phyloP scores from a whole-genome alignment of 1,139 yeast species.

The Candida anutae region DNA sequence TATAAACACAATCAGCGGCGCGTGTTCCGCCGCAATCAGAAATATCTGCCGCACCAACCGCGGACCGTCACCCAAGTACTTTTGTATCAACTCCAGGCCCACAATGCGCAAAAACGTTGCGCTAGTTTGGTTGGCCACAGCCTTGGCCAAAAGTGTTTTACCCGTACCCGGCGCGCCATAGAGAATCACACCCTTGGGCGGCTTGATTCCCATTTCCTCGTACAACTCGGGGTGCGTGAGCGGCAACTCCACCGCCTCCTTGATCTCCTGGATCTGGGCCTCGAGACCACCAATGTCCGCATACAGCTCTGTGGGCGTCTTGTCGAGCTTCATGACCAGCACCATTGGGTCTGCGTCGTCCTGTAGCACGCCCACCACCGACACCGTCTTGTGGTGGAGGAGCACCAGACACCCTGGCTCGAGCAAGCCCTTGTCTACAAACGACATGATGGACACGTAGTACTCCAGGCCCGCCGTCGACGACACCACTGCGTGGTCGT shows the following conservation, averaged over 20 bases:
- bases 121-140: slow-evolving; percentile 96
- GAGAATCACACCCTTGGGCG: slow-evolving; percentile 96
- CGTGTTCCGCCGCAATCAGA: slow-evolving; percentile 94
- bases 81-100: slow-evolving; percentile 94
- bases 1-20: slow-evolving; percentile 95
- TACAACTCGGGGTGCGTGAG: slow-evolving; percentile 95
- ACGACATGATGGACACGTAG: slow-evolving; percentile 92
- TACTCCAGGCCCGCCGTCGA: slow-evolving; percentile 96
- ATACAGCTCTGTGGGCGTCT: slow-evolving; percentile 94
- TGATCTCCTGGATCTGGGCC: slow-evolving; percentile 92
- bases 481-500: slow-evolving; percentile 97
- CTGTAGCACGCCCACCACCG: slow-evolving; percentile 90
- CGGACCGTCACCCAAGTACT: slow-evolving; percentile 97
- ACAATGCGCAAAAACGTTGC: slow-evolving; percentile 95
- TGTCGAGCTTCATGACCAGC: slow-evolving; percentile 93
- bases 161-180: slow-evolving; percentile 99
- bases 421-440: slow-evolving; percentile 90
- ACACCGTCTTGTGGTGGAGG: slow-evolving; percentile 89
- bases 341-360: slow-evolving; percentile 99
- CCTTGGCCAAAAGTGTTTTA: slow-evolving; percentile 92
- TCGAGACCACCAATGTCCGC: slow-evolving; percentile 98
- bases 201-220: slow-evolving; percentile 99
- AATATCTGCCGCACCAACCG: slow-evolving; percentile 89
- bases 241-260: slow-evolving; percentile 96
- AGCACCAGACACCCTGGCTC: slow-evolving; percentile 99